These are phyloP conservation scores for Carex myosuroides DNA, from an alignment of 176 grass and related monocot species.

Conservation along the genomic window DNA sequence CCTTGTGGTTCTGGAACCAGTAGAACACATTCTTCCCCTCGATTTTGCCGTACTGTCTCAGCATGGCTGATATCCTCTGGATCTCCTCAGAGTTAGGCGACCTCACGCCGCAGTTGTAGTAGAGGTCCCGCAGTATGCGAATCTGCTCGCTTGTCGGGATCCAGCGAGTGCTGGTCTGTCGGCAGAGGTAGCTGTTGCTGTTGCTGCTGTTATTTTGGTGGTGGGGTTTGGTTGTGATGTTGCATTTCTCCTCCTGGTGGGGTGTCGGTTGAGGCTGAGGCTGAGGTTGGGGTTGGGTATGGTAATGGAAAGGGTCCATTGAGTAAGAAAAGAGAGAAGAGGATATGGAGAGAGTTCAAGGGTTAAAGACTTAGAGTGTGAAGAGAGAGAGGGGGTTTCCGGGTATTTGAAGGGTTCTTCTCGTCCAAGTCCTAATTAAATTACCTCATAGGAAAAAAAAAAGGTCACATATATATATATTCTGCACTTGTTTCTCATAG, in stretches of 20 bases:
- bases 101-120: constrained; percentile 76
- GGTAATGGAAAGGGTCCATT: constrained; percentile 39
- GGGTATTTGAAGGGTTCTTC: constrained; percentile 21
- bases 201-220: neutral
- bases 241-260: neutral
- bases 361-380: neutral
- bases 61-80: constrained; percentile 71
- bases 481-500: neutral
- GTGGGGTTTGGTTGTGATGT: neutral
- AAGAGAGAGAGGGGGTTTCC: neutral
- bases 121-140: constrained; percentile 70
- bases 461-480: neutral
- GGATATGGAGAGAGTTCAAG: neutral
- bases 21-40: constrained; percentile 99
- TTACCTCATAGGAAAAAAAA: neutral
- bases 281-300: constrained; percentile 14
- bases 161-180: constrained; percentile 72
- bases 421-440: neutral
- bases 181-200: constrained; percentile 24
- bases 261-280: constrained; percentile 6
- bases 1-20: constrained; percentile 99
- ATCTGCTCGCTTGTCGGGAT: constrained; percentile 89
- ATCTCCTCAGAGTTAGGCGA: constrained; percentile 92
- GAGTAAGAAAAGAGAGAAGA: neutral
- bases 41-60: constrained; percentile 79